Percentiles rank a stretch among this genome's conserved stretches.
phyloP scores from a whole-genome alignment of 129 eudicot species.

The Arctium minus region DNA sequence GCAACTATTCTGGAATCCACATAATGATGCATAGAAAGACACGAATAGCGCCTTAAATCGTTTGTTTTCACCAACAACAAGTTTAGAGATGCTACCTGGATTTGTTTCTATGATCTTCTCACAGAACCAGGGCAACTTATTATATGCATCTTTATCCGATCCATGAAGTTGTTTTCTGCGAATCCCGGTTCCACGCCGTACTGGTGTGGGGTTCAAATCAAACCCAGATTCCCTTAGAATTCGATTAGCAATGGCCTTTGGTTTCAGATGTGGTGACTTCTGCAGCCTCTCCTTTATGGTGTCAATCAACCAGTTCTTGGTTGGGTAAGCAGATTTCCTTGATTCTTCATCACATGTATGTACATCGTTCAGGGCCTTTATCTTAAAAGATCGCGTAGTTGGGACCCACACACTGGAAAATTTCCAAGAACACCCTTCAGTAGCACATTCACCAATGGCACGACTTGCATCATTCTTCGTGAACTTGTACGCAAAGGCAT shows the following conservation, averaged over 20 bases:
- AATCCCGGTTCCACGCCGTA: constrained; percentile 39
- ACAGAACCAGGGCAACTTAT: constrained; percentile 59
- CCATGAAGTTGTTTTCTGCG: constrained; percentile 59
- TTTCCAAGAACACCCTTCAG: constrained; percentile 73
- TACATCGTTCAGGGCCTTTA: constrained; percentile 45
- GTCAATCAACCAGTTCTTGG: constrained; percentile 50
- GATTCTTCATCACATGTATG: constrained; percentile 66
- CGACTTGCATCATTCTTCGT: constrained; percentile 54
- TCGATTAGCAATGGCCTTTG: constrained; percentile 53
- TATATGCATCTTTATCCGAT: constrained; percentile 56
- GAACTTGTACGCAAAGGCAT: constrained; percentile 57
- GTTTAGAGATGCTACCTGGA: constrained; percentile 60
- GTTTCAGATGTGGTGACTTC: constrained; percentile 54
- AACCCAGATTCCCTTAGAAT: constrained; percentile 50
- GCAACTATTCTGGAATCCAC: constrained; percentile 58
- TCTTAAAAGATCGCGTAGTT: constrained; percentile 45
- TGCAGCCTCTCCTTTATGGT: constrained; percentile 59
- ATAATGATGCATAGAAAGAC: constrained; percentile 48
- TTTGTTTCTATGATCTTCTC: constrained; percentile 58
- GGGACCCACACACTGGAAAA: constrained; percentile 60
- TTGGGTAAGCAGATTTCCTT: constrained; percentile 49
- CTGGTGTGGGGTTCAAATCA: constrained; percentile 40
- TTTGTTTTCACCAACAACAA: constrained; percentile 50
- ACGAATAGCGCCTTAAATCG: constrained; percentile 52
- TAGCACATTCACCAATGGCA: constrained; percentile 52